Percentiles rank a stretch among this genome's conserved stretches.
phyloP scores from a whole-genome alignment of 208 protist genomes.

The Trypanosoma lewisi region DNA sequence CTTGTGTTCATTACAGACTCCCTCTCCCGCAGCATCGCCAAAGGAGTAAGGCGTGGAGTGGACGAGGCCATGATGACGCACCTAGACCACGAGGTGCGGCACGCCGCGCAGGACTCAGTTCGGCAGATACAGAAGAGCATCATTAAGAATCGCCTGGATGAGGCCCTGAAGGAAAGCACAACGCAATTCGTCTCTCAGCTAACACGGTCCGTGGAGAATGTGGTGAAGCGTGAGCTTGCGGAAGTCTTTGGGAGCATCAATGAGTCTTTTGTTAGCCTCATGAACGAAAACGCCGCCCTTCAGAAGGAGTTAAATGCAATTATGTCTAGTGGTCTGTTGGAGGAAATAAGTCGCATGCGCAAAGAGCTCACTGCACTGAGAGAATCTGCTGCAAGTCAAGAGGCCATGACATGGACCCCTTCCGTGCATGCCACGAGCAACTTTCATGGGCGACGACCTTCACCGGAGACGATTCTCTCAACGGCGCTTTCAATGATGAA shows the following conservation, averaged over 20 bases:
- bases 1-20: slow-evolving; percentile 49
- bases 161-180: slow-evolving; percentile 58
- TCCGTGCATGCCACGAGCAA: slow-evolving; percentile 2
- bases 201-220: slow-evolving; percentile 40
- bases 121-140: slow-evolving; percentile 54
- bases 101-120: slow-evolving; percentile 45
- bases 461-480: slow-evolving; percentile 64
- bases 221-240: slow-evolving; percentile 53
- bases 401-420: neutral
- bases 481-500: slow-evolving; percentile 44
- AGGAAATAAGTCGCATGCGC: slow-evolving; percentile 32
- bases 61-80: slow-evolving; percentile 54
- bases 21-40: slow-evolving; percentile 60
- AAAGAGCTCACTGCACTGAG: slow-evolving; percentile 60
- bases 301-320: slow-evolving; percentile 55
- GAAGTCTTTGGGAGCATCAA: slow-evolving; percentile 51
- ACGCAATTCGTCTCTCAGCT: slow-evolving; percentile 54
- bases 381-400: slow-evolving; percentile 5
- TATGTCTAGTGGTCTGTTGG: slow-evolving; percentile 38
- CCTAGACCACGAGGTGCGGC: slow-evolving; percentile 63
- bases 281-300: slow-evolving; percentile 65
- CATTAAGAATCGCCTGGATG: slow-evolving; percentile 68
- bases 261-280: slow-evolving; percentile 38
- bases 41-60: slow-evolving; percentile 64
- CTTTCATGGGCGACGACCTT: slow-evolving; percentile 29